These are phyloP conservation scores for Fraxinus floribunda DNA, from an alignment of 305 asterid genomes.

Conservation along the genomic window DNA sequence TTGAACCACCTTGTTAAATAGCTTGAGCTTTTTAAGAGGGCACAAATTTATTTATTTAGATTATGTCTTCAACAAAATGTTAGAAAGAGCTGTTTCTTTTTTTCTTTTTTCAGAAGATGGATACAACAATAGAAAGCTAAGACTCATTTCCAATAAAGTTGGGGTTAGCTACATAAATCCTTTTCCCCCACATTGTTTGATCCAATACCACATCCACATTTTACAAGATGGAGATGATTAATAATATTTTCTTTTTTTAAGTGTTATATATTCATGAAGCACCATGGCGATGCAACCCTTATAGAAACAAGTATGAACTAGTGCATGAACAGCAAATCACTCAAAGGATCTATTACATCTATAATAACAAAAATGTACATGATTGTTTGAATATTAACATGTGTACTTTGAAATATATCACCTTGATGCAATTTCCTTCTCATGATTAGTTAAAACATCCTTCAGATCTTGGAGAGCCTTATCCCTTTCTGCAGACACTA, in stretches of 20 bases:
- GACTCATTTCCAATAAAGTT: neutral
- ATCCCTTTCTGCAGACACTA: conserved; percentile 73
- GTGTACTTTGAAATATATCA: conserved; percentile 23
- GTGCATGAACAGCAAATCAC: neutral
- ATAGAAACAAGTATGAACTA: conserved; percentile 9
- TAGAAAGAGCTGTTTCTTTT: neutral
- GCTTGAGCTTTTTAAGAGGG: neutral
- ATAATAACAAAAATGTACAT: neutral
- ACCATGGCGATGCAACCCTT: neutral
- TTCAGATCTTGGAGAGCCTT: conserved; percentile 78
- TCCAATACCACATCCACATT: neutral
- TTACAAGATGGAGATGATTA: neutral
- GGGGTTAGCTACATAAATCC: neutral
- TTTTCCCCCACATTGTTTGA: neutral
- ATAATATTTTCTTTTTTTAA: neutral
- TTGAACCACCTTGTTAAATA: neutral
- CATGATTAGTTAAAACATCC: conserved; percentile 54
- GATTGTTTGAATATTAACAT: conserved; percentile 2
- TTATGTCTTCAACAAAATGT: neutral
- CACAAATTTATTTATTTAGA: neutral
- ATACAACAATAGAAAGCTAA: neutral
- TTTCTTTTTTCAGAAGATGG: neutral
- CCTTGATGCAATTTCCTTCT: conserved; percentile 74
- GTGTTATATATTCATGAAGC: conserved; percentile 5
- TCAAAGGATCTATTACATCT: conserved; percentile 19